Base-by-base conservation (phyloP, 2,329 filamentous ascomycete genomes). In the Davidsoniella australis region DNA sequence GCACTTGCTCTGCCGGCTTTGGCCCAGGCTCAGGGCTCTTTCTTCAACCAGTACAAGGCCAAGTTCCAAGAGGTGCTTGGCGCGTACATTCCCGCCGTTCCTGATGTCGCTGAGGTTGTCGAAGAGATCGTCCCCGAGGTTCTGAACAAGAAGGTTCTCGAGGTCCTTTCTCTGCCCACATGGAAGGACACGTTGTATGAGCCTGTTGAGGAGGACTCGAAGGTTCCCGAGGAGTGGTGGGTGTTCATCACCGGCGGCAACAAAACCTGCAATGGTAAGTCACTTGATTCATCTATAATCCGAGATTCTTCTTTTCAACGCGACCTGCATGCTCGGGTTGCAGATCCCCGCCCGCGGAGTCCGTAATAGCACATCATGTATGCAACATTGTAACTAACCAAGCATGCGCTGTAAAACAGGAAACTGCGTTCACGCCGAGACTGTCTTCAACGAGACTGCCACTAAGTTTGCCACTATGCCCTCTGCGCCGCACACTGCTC, bases 231-330 rank as follows among this genome's bases (percentile, higher is more conserved):
- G 64, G 80, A 86, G 64, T 87, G 81, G 81, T 79, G 82, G 70
- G 68, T 89, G 54, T 71, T 83, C 56, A 66, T 85, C 56, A 83
- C 78, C 8, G 84, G 81, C 57, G 84, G 81, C 57, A 87, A 88
- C 70, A 81, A 78, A 67, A 86, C 83, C 29, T 89, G 84, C 67
- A 80, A 73, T 60, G 73, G 75, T 77, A 66, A 51, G 70, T 57
- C 24, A 38, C 16, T 18, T 8, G 17, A 9, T 53, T 41, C 18
- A 49, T 23, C 20, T 23, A 5, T 23, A 23, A 5, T 37, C 29
- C 16, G 2, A 7, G 12, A 17, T 49, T n/a, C 18, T 41, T 18
- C 12, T 12, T 26, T 10, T 26, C 5, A 2, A 14, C 14, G 20
- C 29, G 29, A 33, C 23, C 26, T 43, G 17, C 29, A 45, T 29